Evolutionary conservation across 345 rosid species (phyloP), one percentile per base, ranked within the genome.

Genomic region (Excoecaria agallocha): DNA sequence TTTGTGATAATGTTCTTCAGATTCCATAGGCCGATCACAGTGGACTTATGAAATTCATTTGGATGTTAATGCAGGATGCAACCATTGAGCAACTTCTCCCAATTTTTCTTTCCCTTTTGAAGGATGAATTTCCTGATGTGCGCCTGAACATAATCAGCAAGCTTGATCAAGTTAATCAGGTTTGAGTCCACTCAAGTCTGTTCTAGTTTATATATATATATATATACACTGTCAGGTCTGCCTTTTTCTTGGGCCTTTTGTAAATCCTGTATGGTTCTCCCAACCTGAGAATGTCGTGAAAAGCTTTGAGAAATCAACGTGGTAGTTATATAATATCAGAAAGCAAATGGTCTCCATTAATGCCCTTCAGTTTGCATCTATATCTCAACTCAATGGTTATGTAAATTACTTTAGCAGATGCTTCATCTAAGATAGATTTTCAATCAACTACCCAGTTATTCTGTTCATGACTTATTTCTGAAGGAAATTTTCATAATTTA

Each of bases 131-230:
- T 83, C 97, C 98, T 64, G 98, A 94, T 84, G 98, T 94, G 77
- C 97, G 98, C 24, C 90, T 94, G 68, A 94, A 92, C 78, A 92
- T 94, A 24, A 94, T 94, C 76, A 91, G 98, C 98, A 94, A 94
- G 89, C 98, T 91, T 60, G 98, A 94, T 84, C 93, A 94, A 91
- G 98, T 94, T 70, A 92, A 94, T 72, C 98, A 89, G 98, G 98
- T 94, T 74, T 69, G 87, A 66, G 62, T 12, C 30, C 19, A 51
- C 71, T 54, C 57, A 64, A 48, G 63, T 13, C n/a, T 64, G 38
- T 45, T 63, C n/a, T 8, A 43, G 13, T 46, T 3, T 45, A n/a
- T n/a, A n/a, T n/a, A n/a, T n/a, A n/a, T n/a, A n/a, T n/a, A n/a
- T n/a, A n/a, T 74, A 20, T 46, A n/a, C 56, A 25, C 20, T 51